Evolutionary conservation across 129 eudicot species (phyloP), one percentile per base, ranked within the genome.

Genomic region (Arctium minus): DNA sequence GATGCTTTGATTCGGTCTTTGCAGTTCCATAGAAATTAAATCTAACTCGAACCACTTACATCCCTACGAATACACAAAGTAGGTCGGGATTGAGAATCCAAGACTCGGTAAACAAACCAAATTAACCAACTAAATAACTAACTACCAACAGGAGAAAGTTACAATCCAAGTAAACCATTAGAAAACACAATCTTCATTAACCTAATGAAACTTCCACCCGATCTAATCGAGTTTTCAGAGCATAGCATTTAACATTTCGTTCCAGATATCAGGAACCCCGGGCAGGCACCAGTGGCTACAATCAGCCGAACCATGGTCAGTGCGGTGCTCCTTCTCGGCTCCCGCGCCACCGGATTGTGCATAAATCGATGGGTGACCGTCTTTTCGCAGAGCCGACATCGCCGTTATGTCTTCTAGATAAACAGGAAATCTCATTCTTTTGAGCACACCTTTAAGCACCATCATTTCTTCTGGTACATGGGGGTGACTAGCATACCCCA

Each of bases 221-320:
- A 50, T 53, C 31, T 81, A 64, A 75, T 35, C 42, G 31, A 40
- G 74, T 3, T 65, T 44, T 74, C 78, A 89, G 65, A 93, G 94
- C 89, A 92, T 77, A 50, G 88, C 93, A 85, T 74, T 86, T 74
- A 94, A 56, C 79, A 94, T 80, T 76, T 94, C 97, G 50, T 94
- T 94, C 97, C 98, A 94, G 7, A 89, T 84, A 83, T 94, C 98
- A 22, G 98, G 98, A 9, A 94, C 98, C 8, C 98, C 98, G 78
- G 98, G 98, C 35, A 94, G 75, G 77, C 98, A 94, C 98, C 98
- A 94, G 8, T 94, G 98, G 85, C 98, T 94, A 80, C 98, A 94
- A 78, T 94, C 98, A 79, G 84, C 84, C 30, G 93, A 92, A 69
- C 78, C 77, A 44, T 84, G 81, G 60, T 76, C 85, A 17, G 81